Evolutionary conservation across 345 rosid genomes (phyloP), one percentile per base, ranked within the genome.

Genomic region (Syzygium aromaticum): DNA sequence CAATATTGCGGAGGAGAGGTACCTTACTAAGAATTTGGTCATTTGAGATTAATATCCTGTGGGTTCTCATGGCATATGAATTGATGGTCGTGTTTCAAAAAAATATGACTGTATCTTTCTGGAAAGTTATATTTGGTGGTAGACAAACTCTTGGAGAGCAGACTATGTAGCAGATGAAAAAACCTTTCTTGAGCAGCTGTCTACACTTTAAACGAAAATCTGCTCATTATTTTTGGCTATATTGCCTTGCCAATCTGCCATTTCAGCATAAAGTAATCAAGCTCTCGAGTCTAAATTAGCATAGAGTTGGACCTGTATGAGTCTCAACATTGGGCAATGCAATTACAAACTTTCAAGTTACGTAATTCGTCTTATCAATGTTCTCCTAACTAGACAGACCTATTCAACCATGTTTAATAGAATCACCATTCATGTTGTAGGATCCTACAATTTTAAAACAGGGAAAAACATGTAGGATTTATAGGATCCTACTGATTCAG

Each of bases 1-100:
- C 92, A 93, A 93, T 88, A 93, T 98, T 54, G 98, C 99, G 57
- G 99, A 96, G 91, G 99, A 98, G 92, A 98, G 97, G 99, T 96
- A 93, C 86, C 59, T 77, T 89, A 52, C 27, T 53, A 22, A 77
- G 54, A 1, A 51, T 46, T 86, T 86, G 19, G 40, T 64, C 38
- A 38, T 86, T 22, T 67, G 25, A 46, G 28, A 85, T 22, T 49
- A 54, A 33, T 38, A 46, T 40, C 28, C 73, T 38, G 78, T 53
- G 33, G 86, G 63, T 25, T 85, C 49, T 51, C 28, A 57, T 54
- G 19, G 27, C 49, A 67, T 67, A 22, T 73, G 82, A 0, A 33
- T 38, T 9, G 21, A 73, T 73, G 82, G 11, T 73, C 40, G 25
- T 73, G 14, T 73, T 73, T 33, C 11, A 10, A 73, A 19, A 33